Evolutionary conservation across 495 filamentous ascomycete genomes (phyloP).

Genomic region (Aspergillus avenaceus): DNA sequence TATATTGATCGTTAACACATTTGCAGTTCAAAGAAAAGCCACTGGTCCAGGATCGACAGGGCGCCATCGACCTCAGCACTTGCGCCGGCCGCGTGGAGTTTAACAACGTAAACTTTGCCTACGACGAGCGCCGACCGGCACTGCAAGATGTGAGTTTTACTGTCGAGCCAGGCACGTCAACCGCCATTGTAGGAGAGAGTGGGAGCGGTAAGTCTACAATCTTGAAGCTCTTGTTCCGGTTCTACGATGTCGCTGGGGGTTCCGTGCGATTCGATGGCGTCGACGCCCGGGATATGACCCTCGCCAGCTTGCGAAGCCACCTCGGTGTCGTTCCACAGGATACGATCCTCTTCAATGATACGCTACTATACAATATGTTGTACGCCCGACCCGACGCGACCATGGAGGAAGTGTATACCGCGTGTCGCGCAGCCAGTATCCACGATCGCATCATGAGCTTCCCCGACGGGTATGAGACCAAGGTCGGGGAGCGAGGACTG

Average conservation of each 20-base stretch:
- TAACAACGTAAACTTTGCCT: neutral
- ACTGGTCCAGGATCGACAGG: conserved; percentile 57
- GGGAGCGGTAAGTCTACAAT: conserved; percentile 77
- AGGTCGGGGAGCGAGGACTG: conserved; percentile 59
- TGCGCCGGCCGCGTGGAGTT: conserved; percentile 30
- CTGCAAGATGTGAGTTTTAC: conserved; percentile 7
- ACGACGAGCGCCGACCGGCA: neutral
- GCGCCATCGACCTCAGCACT: conserved; percentile 50
- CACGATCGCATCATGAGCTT: conserved; percentile 67
- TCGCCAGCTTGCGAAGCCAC: conserved; percentile 59
- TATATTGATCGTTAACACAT: too few species aligned
- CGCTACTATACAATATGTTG: conserved; percentile 69
- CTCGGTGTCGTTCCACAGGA: conserved; percentile 71
- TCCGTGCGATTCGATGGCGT: conserved; percentile 70
- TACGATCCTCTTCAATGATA: conserved; percentile 65
- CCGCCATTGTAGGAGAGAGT: conserved; percentile 74
- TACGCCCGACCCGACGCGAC: conserved; percentile 60
- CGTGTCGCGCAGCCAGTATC: conserved; percentile 65
- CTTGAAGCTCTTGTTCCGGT: conserved; percentile 65
- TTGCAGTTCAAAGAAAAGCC: too few species aligned
- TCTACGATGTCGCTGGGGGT: conserved; percentile 64
- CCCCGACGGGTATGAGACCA: conserved; percentile 57
- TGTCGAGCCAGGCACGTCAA: conserved; percentile 56
- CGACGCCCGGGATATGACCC: conserved; percentile 63
- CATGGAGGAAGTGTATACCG: conserved; percentile 63